Evolutionary conservation across 78 protist species (phyloP).

Genomic region (Capsaspora owczarzaki): DNA sequence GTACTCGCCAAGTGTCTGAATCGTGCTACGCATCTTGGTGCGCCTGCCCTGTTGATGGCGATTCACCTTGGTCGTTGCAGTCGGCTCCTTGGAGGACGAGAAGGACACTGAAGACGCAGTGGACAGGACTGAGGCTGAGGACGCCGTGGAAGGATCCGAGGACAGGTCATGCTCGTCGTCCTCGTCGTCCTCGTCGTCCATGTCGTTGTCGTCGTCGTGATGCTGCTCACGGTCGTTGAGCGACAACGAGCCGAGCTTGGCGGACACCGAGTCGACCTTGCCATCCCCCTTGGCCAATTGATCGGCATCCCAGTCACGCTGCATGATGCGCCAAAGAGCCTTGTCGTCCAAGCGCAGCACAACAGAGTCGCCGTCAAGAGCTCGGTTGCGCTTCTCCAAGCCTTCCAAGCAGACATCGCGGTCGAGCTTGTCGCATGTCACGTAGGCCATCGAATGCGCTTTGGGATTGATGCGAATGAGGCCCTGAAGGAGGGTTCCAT

Average conservation of each 20-base stretch:
- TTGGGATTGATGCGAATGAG: not conserved
- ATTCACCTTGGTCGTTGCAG: no score
- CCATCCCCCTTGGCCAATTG: not conserved
- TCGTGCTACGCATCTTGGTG: not conserved
- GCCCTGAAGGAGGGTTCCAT: not conserved
- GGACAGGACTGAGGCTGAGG: not conserved
- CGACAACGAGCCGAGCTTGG: not conserved
- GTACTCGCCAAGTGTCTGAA: not conserved
- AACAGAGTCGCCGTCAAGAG: slow-evolving; percentile 2
- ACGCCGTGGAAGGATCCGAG: not conserved
- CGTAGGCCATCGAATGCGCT: not conserved
- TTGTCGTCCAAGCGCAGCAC: not conserved
- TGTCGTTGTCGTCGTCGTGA: not conserved
- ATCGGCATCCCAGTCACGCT: not conserved
- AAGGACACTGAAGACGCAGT: not conserved
- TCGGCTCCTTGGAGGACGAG: no score
- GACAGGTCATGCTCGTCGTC: not conserved
- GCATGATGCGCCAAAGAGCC: not conserved
- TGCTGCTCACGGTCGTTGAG: no score
- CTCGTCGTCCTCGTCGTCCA: not conserved
- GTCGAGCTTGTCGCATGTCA: not conserved
- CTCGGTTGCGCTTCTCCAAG: not conserved
- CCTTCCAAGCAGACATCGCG: not conserved
- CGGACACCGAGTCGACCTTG: no score
- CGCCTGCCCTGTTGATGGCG: not conserved